Base-by-base conservation (phyloP, 1,284 basidiomycete genomes). In the Leucoagaricus sp. region DNA sequence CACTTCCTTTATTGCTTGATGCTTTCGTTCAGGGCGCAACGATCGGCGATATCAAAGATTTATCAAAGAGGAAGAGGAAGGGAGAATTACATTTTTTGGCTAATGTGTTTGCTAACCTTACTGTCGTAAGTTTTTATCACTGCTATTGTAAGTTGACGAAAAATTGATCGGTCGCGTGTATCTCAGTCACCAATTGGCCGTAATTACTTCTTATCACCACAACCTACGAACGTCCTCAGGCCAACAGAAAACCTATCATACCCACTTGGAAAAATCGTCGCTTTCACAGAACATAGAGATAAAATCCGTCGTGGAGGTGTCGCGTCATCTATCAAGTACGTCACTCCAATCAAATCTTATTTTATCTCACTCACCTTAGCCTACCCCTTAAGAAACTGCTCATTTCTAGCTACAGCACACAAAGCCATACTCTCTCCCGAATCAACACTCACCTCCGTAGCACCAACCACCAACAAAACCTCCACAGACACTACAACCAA, bases 61-160 rank as follows among this genome's bases (percentile, higher is more conserved):
- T 73, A 2, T 72, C 77, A 2, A 78, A 80, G 58, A 74, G 85
- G 69, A 67, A 75, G 64, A 71, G 91, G 42, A 94, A 93, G 72
- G 90, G 84, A 36, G 81, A 87, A 58, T 79, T 96, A 31, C 89
- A 97, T 72, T 98, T 97, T 72, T 76, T 97, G 15, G 86, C 94
- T 0, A 93, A 88, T 58, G 94, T 96, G 3, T 96, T 97, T 69
- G 94, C 94, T 13, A 97, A 98, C 69, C 72, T 96, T 51, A 90
- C 84, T 42, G 83, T 85, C 65, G 94, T 94, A 66, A 63, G 84
- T 75, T 42, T 40, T 34, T 38, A 19, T 25, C n/a, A n/a, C n/a
- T n/a, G 12, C 2, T 36, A 4, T 48, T 21, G 40, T 34, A 7
- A 9, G 2, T 13, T 41, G 17, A 33, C n/a, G 28, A 29, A 6